phyloP scores from a whole-genome alignment of 176 grass and related monocot genomes.

The Cenchrus americanus region DNA sequence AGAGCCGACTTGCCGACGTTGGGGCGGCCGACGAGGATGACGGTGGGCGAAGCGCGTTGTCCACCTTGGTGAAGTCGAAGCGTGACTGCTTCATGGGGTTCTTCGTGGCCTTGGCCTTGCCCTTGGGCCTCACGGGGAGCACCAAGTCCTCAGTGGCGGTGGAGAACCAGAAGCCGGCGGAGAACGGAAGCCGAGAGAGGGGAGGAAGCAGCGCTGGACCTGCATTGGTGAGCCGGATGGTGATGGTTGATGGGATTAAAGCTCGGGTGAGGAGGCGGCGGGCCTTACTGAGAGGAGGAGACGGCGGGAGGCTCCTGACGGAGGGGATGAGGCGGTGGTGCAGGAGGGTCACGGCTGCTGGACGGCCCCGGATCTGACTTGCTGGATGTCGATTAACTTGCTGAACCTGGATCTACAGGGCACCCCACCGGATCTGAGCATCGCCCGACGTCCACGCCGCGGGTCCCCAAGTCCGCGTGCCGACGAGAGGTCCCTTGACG shows the following conservation, averaged over 20 bases:
- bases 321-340: slow-evolving; percentile 6
- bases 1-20: slow-evolving; percentile 97
- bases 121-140: slow-evolving; percentile 29
- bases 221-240: slow-evolving; percentile 8
- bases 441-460: no score
- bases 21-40: slow-evolving; percentile 86
- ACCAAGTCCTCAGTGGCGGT: not conserved
- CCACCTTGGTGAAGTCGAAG: slow-evolving; percentile 87
- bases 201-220: slow-evolving; percentile 21
- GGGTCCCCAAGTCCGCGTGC: no score
- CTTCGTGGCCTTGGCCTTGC: slow-evolving; percentile 66
- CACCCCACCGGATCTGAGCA: no score
- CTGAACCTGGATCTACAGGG: no score
- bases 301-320: not conserved
- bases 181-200: slow-evolving; percentile 12
- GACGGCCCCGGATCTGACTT: slow-evolving; percentile 40
- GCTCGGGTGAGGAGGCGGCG: not conserved
- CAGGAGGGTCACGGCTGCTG: not conserved
- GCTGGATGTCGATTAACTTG: no score
- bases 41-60: slow-evolving; percentile 76
- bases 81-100: slow-evolving; percentile 68
- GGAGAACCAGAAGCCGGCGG: slow-evolving; percentile 4
- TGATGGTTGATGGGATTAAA: slow-evolving; percentile 3
- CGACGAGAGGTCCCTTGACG: no score
- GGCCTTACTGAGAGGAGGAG: slow-evolving; percentile 16